A percentile compares a stretch with the other conserved stretches of the same genome.
Conservation (phyloP, 495 filamentous ascomycete species). For the Cercophora scortea region DNA sequence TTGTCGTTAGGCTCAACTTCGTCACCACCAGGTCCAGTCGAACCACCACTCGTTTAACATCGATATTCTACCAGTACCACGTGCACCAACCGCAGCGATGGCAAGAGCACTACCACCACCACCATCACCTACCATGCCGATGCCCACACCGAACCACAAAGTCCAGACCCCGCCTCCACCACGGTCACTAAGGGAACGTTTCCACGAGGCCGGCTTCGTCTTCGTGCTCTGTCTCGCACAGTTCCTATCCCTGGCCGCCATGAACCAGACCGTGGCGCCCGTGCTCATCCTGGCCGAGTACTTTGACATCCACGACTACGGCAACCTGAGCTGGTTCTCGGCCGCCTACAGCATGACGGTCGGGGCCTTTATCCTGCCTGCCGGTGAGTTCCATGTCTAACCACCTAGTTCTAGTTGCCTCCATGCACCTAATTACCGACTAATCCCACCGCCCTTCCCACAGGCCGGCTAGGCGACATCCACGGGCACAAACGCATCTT, state of each 20-base stretch:
- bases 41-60: neutral
- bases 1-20: neutral
- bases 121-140: neutral
- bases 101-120: neutral
- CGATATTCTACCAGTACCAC: neutral
- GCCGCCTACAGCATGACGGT: conserved; percentile 49
- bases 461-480: conserved; percentile 55
- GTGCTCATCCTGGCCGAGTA: conserved; percentile 29
- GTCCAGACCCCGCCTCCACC: neutral
- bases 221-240: conserved; percentile 14
- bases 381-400: conserved; percentile 8
- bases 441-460: neutral
- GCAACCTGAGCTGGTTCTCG: conserved; percentile 39
- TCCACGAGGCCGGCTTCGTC: conserved; percentile 7
- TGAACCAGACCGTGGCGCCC: conserved; percentile 15
- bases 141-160: neutral
- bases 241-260: conserved; percentile 13
- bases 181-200: neutral
- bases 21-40: neutral
- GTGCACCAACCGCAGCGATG: neutral
- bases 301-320: conserved; percentile 34
- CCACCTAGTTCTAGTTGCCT: too few species aligned
- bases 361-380: conserved; percentile 56
- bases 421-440: neutral
- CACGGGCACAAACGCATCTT: conserved; percentile 58